Evolutionary conservation across 1,284 basidiomycete genomes (phyloP).

Genomic region (Boletus smithii): DNA sequence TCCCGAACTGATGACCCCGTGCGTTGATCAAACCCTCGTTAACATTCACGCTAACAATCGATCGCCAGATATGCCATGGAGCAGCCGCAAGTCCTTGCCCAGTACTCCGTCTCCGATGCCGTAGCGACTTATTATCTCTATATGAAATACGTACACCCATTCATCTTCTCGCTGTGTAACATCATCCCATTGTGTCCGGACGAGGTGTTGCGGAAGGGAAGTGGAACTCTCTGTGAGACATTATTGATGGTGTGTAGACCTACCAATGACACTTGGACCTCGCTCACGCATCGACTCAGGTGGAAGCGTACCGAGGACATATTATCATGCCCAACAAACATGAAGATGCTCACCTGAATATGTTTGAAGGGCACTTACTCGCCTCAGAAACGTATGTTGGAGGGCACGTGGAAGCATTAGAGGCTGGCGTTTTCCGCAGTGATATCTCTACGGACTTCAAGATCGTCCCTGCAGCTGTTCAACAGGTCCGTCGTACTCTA

Average conservation of each 20-base stretch:
- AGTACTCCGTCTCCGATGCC: conserved; percentile 99
- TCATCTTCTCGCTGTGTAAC: conserved; percentile 99
- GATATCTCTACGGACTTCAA: conserved; percentile 97
- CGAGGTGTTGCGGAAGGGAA: conserved; percentile 94
- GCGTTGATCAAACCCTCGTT: conserved; percentile 31
- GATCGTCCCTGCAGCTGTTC: conserved; percentile 83
- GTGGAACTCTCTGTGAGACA: conserved; percentile 96
- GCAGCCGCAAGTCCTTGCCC: conserved; percentile 91
- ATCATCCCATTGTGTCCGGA: conserved; percentile 98
- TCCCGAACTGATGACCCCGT: conserved; percentile 99
- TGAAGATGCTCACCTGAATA: conserved; percentile 88
- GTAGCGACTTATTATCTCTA: conserved; percentile 99
- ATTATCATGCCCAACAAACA: conserved; percentile 99
- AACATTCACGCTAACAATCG: background rate
- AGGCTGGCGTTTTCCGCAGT: conserved; percentile 97
- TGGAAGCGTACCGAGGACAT: conserved; percentile 87
- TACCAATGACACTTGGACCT: background rate
- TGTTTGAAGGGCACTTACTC: conserved; percentile 94
- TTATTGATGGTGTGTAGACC: conserved; percentile 82
- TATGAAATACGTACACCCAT: conserved; percentile 99
- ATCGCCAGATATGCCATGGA: conserved; percentile 87
- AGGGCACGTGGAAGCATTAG: conserved; percentile 97
- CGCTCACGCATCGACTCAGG: conserved; percentile 48
- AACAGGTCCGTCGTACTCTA: conserved; percentile 56
- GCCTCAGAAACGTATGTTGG: conserved; percentile 99